These are phyloP conservation scores for Simplicillium aogashimaense DNA, from an alignment of 2,329 filamentous ascomycete species.

Conservation along the genomic window DNA sequence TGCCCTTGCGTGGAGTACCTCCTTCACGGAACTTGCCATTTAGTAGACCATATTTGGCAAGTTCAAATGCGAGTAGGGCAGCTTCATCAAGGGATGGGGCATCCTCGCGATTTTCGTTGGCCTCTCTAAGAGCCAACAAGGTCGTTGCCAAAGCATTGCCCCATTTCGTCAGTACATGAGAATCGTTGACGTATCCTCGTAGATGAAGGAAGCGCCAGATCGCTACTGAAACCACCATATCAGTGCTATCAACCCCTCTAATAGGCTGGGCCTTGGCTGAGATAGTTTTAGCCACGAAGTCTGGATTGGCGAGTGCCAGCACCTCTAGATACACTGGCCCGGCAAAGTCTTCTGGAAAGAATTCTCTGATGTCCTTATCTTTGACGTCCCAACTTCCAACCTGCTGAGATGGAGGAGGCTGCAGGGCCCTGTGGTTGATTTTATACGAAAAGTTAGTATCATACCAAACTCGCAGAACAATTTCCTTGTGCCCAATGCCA, in stretches of 20 bases:
- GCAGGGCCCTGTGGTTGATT: conserved; percentile 50
- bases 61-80: conserved; percentile 73
- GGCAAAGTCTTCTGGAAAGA: conserved; percentile 31
- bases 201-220: conserved; percentile 87
- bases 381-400: conserved; percentile 64
- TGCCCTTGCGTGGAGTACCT: conserved; percentile 44
- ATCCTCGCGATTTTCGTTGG: conserved; percentile 31
- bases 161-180: conserved; percentile 75
- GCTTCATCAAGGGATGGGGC: conserved; percentile 58
- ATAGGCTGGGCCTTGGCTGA: conserved; percentile 42
- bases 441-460: conserved; percentile 57
- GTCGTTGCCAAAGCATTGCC: conserved; percentile 68
- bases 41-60: conserved; percentile 70
- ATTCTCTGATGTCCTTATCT: conserved; percentile 40
- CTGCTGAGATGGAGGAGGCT: conserved; percentile 35
- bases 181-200: conserved; percentile 70
- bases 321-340: conserved; percentile 47
- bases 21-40: conserved; percentile 56
- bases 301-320: conserved; percentile 55
- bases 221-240: conserved; percentile 62
- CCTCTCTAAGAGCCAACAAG: conserved; percentile 50
- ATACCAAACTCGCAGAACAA: conserved; percentile 78
- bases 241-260: conserved; percentile 52
- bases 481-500: conserved; percentile 71
- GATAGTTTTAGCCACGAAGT: conserved; percentile 62